Evolutionary conservation across 805 yeast genomes (phyloP).

Genomic region (Candida dajiaensis): DNA sequence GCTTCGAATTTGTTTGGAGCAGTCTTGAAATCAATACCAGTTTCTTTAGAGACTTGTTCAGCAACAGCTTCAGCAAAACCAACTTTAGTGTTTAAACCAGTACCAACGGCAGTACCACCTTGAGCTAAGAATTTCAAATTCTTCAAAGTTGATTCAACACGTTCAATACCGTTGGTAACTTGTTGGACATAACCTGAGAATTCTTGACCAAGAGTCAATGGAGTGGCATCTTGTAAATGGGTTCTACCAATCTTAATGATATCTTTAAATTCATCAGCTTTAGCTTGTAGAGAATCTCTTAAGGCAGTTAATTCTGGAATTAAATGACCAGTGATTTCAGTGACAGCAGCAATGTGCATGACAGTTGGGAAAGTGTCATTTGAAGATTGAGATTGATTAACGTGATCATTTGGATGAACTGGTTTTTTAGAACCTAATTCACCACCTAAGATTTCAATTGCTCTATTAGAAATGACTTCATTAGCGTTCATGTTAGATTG

Average conservation of each 20-base stretch:
- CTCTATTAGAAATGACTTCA: constrained; percentile 97
- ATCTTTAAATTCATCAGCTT: constrained; percentile 76
- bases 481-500: constrained; percentile 99
- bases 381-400: constrained; percentile 97
- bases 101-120: constrained; percentile 99
- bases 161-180: constrained; percentile 79
- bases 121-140: constrained; percentile 83
- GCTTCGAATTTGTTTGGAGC: constrained; percentile 99
- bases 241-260: constrained; percentile 99
- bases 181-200: constrained; percentile 96
- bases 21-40: constrained; percentile 84
- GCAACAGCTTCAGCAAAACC: constrained; percentile 91
- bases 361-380: constrained; percentile 99
- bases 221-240: constrained; percentile 98
- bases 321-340: constrained; percentile 70
- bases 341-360: constrained; percentile 98
- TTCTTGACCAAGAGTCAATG: constrained; percentile 96
- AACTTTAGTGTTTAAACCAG: constrained; percentile 90
- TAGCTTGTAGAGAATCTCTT: constrained; percentile 70
- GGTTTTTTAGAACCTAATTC: constrained; percentile 86
- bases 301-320: constrained; percentile 76
- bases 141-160: constrained; percentile 75
- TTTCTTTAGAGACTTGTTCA: constrained; percentile 72
- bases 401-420: constrained; percentile 98
- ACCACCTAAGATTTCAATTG: constrained; percentile 94